phyloP scores from a whole-genome alignment of 495 filamentous ascomycete species.

The Neurospora cerealis region DNA sequence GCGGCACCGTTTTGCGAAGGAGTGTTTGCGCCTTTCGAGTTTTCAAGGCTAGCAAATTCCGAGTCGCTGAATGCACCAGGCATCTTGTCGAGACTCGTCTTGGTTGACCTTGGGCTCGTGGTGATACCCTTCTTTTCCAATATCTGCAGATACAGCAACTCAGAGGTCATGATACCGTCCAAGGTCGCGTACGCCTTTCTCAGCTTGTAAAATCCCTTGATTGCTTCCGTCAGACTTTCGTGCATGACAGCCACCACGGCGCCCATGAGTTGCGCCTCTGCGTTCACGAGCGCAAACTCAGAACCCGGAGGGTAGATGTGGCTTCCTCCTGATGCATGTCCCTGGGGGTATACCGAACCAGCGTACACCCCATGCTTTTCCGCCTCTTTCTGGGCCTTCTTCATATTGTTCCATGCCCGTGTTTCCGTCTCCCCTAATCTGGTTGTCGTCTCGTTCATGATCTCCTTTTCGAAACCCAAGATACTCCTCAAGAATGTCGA shows the following conservation, averaged over 20 bases:
- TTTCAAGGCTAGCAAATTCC: constrained; percentile 22
- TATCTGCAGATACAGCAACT: constrained; percentile 31
- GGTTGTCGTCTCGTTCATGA: constrained; percentile 77
- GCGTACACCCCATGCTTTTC: constrained; percentile 16
- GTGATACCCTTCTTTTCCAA: background rate
- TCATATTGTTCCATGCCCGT: constrained; percentile 66
- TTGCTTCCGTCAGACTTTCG: constrained; percentile 83
- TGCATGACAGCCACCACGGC: constrained; percentile 84
- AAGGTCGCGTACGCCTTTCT: constrained; percentile 82
- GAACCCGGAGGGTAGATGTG: constrained; percentile 67
- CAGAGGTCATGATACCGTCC: constrained; percentile 53
- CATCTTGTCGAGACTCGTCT: constrained; percentile 15
- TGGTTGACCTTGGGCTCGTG: background rate
- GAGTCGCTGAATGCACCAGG: constrained; percentile 26
- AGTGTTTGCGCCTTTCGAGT: background rate
- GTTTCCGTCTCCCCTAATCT: constrained; percentile 70
- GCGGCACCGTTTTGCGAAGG: constrained; percentile 16
- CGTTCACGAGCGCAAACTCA: constrained; percentile 67
- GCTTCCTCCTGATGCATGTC: constrained; percentile 6
- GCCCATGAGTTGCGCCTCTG: constrained; percentile 78
- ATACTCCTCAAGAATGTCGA: constrained; percentile 78
- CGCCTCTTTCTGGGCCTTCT: constrained; percentile 54
- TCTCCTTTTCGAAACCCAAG: constrained; percentile 87
- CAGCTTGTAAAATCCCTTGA: constrained; percentile 88
- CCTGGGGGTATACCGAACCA: constrained; percentile 11